Base-by-base conservation (phyloP, 306 rosid genomes). In the Acacia acuminata region DNA sequence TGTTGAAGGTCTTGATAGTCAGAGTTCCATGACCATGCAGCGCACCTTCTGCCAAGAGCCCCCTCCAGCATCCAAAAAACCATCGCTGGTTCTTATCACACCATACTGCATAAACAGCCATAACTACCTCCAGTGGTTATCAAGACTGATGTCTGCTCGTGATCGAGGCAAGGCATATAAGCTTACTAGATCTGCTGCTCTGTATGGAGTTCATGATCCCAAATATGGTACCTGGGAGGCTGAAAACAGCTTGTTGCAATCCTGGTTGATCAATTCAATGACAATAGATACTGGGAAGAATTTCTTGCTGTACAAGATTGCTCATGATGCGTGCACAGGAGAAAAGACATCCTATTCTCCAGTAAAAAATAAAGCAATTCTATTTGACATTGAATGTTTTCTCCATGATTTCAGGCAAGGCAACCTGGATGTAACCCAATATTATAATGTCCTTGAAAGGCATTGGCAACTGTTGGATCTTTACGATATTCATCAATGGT, bases 371-470 rank as follows among this genome's bases (percentile, higher is more conserved):
- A 61, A 61, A 11, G 36, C 67, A 25, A 61, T 22, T 25, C 36
- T 61, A 25, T 61, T 24, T 61, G 36, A 24, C 17, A 61, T 25
- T 11, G 67, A 61, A 12, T 5, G 7, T 25, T 61, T 25, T 61
- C 67, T 61, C 8, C 67, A 61, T 61, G 67, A 61, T 61, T 61
- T 61, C 67, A 61, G 34, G 67, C 67, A 61, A 61, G 67, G 36
- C 32, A 61, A 3, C 67, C 36, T 61, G 4, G 67, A 61, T 61
- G 67, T 61, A 25, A 61, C 67, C 32, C 67, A 61, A 25, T 61
- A 61, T 25, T 61, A 61, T 25, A 24, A 22, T 61, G 36, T 61
- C 12, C 67, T 61, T 3, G 16, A 10, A 12, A 61, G 67, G 25
- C 34, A 61, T 10, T 61, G 67, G 67, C 67, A 61, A 61, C 15